Evolutionary conservation across 768 basidiomycete genomes (phyloP), one percentile per base, ranked within the genome.

Genomic region (Phanerochaete carnosa): DNA sequence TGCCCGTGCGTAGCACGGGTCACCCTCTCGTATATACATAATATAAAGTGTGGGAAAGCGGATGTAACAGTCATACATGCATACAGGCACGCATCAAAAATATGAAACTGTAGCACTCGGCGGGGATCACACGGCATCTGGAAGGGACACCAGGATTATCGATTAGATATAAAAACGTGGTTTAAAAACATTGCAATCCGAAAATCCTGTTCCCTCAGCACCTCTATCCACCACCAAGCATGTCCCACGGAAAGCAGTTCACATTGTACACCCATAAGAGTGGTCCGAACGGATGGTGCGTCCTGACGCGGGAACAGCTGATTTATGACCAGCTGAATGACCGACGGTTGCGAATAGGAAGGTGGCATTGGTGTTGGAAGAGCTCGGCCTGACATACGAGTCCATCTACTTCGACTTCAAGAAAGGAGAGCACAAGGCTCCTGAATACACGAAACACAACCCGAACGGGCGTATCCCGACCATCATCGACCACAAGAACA

Each of bases 391-490:
- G 33, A 64, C 64, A 5, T 71, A 67, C 59, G 69, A 69, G 65
- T 55, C 65, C 30, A 65, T 62, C n/a, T 71, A 67, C 62, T 65
- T 69, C 58, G 66, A 67, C 58, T 67, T 71, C 63, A 13, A 29
- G 43, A 66, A 64, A 56, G 57, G 53, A 37, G 71, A 72, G 62
- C 68, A 69, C 43, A 72, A 70, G 65, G 49, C 35, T 13, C 43
- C 67, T 16, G 66, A 59, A 37, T 59, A 68, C 57, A 62, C 61
- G 35, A 66, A 69, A 59, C 61, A 64, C 57, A 73, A 74, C 67
- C 72, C 71, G 3, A 73, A 73, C 64, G 74, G 76, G 1, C 71
- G 75, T 37, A 75, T 76, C 59, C 74, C 75, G n/a, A 73, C 74
- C 19, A 55, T 77, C 46, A 65, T 72, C 29, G 73, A 77, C 64